A percentile compares a stretch with the other conserved stretches of the same genome.
Conservation (phyloP, 2,329 filamentous ascomycete genomes). For the Apiospora kogelbergensis region DNA sequence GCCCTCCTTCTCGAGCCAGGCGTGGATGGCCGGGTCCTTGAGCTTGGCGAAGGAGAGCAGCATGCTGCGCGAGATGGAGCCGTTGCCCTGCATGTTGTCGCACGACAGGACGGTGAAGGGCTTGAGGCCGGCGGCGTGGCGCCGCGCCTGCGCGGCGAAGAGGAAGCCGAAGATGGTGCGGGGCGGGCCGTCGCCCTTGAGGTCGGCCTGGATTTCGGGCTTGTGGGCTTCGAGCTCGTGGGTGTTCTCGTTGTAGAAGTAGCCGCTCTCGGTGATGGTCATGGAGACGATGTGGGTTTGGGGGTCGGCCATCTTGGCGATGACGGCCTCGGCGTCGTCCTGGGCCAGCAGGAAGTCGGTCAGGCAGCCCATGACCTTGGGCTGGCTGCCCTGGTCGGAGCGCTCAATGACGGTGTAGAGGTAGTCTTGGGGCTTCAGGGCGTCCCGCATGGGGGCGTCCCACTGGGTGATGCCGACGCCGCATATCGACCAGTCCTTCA, state of each 20-base stretch:
- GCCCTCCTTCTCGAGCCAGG: slow-evolving; percentile 48
- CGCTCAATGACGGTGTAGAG: slow-evolving; percentile 56
- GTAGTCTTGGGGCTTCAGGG: slow-evolving; percentile 46
- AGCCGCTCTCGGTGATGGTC: slow-evolving; percentile 56
- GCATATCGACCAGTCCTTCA: slow-evolving; percentile 49
- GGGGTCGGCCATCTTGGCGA: slow-evolving; percentile 54
- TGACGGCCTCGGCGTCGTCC: slow-evolving; percentile 50
- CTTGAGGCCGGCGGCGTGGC: slow-evolving; percentile 44
- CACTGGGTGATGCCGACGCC: slow-evolving; percentile 52
- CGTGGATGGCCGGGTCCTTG: slow-evolving; percentile 45
- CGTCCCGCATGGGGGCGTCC: slow-evolving; percentile 51
- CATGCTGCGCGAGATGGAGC: slow-evolving; percentile 52
- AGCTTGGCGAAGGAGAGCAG: slow-evolving; percentile 49
- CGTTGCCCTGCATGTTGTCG: slow-evolving; percentile 60
- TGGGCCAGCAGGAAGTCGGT: slow-evolving; percentile 52
- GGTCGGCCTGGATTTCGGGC: slow-evolving; percentile 49
- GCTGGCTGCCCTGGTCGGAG: slow-evolving; percentile 48
- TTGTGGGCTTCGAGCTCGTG: slow-evolving; percentile 49
- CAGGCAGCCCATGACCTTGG: slow-evolving; percentile 52
- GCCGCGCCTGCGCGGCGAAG: slow-evolving; percentile 48
- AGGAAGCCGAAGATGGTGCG: slow-evolving; percentile 53
- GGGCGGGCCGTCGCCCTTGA: slow-evolving; percentile 42
- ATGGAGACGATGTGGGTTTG: slow-evolving; percentile 55
- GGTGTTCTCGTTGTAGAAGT: slow-evolving; percentile 60
- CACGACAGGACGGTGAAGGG: slow-evolving; percentile 56